Base-by-base conservation (phyloP, 2,329 filamentous ascomycete species). In the Arthrobotrys entomopaga region DNA sequence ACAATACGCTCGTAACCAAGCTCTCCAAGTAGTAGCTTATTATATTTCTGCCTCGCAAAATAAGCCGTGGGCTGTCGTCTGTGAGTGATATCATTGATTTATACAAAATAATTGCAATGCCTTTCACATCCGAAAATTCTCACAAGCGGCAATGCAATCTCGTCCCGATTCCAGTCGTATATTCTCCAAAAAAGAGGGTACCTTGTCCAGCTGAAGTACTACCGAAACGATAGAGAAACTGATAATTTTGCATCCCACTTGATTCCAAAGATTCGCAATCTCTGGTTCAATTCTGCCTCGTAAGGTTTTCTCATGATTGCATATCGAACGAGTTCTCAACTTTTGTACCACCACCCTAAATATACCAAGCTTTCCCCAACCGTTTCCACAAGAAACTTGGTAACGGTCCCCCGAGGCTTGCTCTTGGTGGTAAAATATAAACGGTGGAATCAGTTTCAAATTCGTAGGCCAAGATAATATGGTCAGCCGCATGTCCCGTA, bases 281-380 rank as follows among this genome's bases (percentile, higher is more conserved):
- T 8, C 46, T 22, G 34, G 34, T 38, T 29, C 20, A 63, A 63
- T 50, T 70, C 65, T 70, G 65, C 65, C 65, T 70, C 58, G 65
- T 52, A 58, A 70, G 65, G 65, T 43, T 58, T 26, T 42, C 50
- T 63, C 57, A 16, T 50, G 65, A 63, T 57, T n/a, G 43, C 65
- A 50, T 63, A 20, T 49, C 40, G 7, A 42, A 67, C 54, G 24
- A 70, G 57, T 29, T 40, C 19, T n/a, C 11, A n/a, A 49, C 56
- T 48, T 69, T 56, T 69, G 65, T 56, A 69, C 65, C 15, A 5
- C 2, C 42, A 16, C 43, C 40, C 16, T 26, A 70, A 56, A 70
- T 49, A 34, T 34, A 34, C 10, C 10, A 70, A 70, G 65, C 65
- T 70, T 70, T 70, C 54, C 65, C 63, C 29, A 70, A 34, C 29